Conservation (phyloP, 1,139 yeast species). For the Hansenula lynferdii region DNA sequence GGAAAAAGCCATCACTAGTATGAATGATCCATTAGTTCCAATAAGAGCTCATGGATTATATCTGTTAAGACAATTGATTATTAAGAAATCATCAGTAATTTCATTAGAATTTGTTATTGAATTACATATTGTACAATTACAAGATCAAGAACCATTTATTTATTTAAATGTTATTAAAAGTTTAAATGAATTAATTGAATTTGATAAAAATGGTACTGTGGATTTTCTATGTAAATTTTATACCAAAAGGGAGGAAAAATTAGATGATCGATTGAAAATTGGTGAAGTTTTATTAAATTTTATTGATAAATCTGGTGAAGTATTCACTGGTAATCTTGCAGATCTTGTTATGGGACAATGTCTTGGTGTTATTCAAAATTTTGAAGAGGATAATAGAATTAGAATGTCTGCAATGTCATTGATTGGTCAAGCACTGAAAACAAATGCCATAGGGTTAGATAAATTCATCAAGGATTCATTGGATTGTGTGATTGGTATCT, state of each 20-base stretch:
- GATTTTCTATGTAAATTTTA: conserved; percentile 40
- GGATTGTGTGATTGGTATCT: conserved; percentile 73
- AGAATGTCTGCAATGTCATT: conserved; percentile 87
- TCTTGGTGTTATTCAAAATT: conserved; percentile 23
- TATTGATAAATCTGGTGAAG: conserved; percentile 44
- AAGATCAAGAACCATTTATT: conserved; percentile 81
- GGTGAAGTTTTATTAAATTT: conserved; percentile 77
- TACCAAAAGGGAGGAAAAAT: conserved; percentile 24
- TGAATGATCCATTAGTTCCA: conserved; percentile 79
- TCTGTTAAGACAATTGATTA: conserved; percentile 55
- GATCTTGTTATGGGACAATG: conserved; percentile 30
- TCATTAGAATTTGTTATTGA: conserved; percentile 50
- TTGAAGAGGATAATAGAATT: conserved; percentile 47
- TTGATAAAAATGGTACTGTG: conserved; percentile 37
- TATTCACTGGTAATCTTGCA: conserved; percentile 39
- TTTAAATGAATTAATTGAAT: conserved; percentile 50
- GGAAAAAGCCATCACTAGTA: conserved; percentile 55
- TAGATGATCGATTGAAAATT: conserved; percentile 63
- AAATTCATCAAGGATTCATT: conserved; percentile 48
- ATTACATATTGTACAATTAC: conserved; percentile 59
- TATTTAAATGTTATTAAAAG: conserved; percentile 83
- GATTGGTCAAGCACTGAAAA: conserved; percentile 61
- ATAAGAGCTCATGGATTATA: conserved; percentile 83
- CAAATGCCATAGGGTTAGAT: conserved; percentile 51
- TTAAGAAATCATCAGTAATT: conserved; percentile 44